Evolutionary conservation across 176 grass and related monocot genomes (phyloP), one percentile per base, ranked within the genome.

Genomic region (Poa annua): DNA sequence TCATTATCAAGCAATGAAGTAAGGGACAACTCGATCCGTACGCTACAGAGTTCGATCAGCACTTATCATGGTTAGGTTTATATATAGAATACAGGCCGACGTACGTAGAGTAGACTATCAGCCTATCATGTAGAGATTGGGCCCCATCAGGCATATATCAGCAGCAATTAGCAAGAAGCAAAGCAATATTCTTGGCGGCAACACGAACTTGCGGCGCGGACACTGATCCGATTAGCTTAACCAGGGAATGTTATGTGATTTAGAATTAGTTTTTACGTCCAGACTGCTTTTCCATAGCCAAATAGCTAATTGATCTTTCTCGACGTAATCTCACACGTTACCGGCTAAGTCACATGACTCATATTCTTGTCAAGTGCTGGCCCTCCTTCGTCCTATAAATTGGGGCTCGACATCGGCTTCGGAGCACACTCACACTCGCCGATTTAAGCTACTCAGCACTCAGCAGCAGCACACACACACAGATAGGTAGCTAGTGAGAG

Each of bases 341-440:
- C 5, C 21, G 3, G 60, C 55, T 22, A 4, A 42, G 16, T 24
- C 80, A 52, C 36, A 48, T 47, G 60, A 3, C 52, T 54, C 52
- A 54, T 54, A 4, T 41, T 21, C 16, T 32, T 51, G 66, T 47
- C 20, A 25, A 16, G 34, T 12, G 42, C 0, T 51, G 7, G 7
- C 53, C 29, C 36, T 56, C 24, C 42, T n/a, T 21, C 76, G 76
- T 80, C 73, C 84, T 92, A 94, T 94, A 94, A 92, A 94, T 85
- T 79, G 56, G 70, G 78, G 25, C 77, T 52, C 83, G 52, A 26
- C 61, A 29, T 1, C 29, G 45, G 65, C 42, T 75, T 86, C 74
- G 13, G 17, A 81, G 70, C 69, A 25, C 81, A 67, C 71, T 53
- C 79, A 48, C 45, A 48, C 45, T 48, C 45, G 12, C 2, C 45